Base-by-base conservation (phyloP, 2,329 filamentous ascomycete genomes). In the Phaeosphaeria sp. region DNA sequence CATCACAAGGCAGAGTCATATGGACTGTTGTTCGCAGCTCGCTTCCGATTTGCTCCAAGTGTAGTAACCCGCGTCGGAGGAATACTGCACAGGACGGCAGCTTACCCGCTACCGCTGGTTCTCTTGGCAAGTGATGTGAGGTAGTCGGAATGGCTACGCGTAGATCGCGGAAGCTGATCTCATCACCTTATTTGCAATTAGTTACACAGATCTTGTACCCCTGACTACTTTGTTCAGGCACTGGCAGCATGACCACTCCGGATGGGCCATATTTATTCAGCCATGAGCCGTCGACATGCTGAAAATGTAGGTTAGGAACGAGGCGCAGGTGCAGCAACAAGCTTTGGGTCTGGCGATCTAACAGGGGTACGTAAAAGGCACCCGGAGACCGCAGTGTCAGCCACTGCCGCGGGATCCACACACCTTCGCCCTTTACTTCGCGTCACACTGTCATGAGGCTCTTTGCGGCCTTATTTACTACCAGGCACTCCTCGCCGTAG, bases 401-500 rank as follows among this genome's bases (percentile, higher is more conserved):
- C 72, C 73, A 72, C 68, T 65, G 55, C 71, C 73, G 72, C 64
- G 51, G 50, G 61, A 58, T 54, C 50, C 55, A 44, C 59, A 60
- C 49, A 52, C 55, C 51, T 52, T 49, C 54, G 50, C 50, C 41
- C 56, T 53, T 49, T 47, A 44, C 52, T 59, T 52, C 56, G 55
- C 60, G 56, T 53, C 51, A 48, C 48, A 49, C 49, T 58, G 59
- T 64, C 68, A 68, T 66, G 71, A 69, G 65, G 68, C 68, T 68
- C 60, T 60, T 58, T 47, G 52, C 60, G 48, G 64, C 63, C 68
- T 71, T 72, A 69, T 60, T 58, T 65, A 65, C 55, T 59, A 50
- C 55, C 49, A 53, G 17, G 36, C 39, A 21, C 27, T 21, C 46
- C 46, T 30, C 39, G 9, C 47, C 15, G 11, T 36, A 47, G 44